Evolutionary conservation across 2,329 filamentous ascomycete species (phyloP).

Genomic region (Didymosphaeria variabile): DNA sequence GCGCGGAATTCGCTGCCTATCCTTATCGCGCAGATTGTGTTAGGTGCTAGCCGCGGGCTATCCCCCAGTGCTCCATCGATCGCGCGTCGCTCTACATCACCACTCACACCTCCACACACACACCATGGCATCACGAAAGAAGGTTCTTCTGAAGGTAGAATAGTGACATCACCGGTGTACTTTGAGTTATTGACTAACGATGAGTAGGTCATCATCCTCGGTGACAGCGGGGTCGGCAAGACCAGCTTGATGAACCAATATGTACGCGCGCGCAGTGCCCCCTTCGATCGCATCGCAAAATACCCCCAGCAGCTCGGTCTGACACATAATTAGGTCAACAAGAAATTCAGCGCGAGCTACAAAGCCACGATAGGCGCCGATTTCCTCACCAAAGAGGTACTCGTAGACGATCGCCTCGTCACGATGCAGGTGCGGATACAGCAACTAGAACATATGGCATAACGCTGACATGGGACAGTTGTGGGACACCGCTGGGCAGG

Average conservation of each 20-base stretch:
- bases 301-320: slow-evolving; percentile 1
- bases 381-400: slow-evolving; percentile 96
- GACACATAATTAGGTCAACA: slow-evolving; percentile 81
- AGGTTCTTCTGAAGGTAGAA: slow-evolving; percentile 85
- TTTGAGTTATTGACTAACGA: slow-evolving; percentile 23
- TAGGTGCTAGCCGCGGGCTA: slow-evolving; percentile 10
- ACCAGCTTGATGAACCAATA: slow-evolving; percentile 99
- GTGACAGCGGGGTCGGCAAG: slow-evolving; percentile 98
- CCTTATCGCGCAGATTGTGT: slow-evolving; percentile 18
- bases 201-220: slow-evolving; percentile 92
- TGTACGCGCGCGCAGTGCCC: slow-evolving; percentile 66
- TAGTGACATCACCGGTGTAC: slow-evolving; percentile 18
- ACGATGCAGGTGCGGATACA: slow-evolving; percentile 84
- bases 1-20: slow-evolving; percentile 18
- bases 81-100: slow-evolving; percentile 20
- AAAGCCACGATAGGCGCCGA: slow-evolving; percentile 99
- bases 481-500: slow-evolving; percentile 97
- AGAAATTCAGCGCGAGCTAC: slow-evolving; percentile 99
- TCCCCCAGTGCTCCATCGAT: slow-evolving; percentile 17
- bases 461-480: slow-evolving; percentile 65
- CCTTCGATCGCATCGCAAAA: background rate
- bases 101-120: slow-evolving; percentile 19
- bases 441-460: background rate
- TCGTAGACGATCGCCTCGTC: slow-evolving; percentile 95
- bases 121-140: slow-evolving; percentile 66